Conservation (phyloP, 169 alveolate species). For the Sarcocystis neurona region DNA sequence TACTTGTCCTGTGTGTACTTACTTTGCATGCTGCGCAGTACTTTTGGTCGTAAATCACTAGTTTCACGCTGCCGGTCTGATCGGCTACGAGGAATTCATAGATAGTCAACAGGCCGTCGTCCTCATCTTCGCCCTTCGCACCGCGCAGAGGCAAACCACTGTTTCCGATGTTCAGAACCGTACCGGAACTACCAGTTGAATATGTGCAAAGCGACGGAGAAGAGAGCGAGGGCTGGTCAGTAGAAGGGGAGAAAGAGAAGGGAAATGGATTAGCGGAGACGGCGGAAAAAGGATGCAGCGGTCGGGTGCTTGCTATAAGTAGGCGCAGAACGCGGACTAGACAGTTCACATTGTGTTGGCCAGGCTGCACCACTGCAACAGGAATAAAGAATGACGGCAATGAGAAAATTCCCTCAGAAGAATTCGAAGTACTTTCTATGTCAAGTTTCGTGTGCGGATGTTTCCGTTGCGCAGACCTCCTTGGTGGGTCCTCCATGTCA, state of each 20-base stretch:
- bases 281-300: not conserved
- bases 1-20: not conserved
- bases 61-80: not conserved
- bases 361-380: not conserved
- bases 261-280: not conserved
- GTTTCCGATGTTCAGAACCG: not conserved
- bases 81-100: not conserved
- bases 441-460: not conserved
- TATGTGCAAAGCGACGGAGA: not conserved
- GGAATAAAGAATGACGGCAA: not conserved
- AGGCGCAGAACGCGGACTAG: not conserved
- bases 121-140: too few species aligned
- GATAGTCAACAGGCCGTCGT: not conserved
- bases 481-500: not conserved
- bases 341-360: not conserved
- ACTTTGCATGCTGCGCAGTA: conserved; percentile 18
- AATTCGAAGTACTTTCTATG: not conserved
- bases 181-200: not conserved
- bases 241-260: not conserved
- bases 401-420: not conserved
- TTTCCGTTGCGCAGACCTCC: not conserved
- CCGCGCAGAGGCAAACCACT: not conserved
- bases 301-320: not conserved
- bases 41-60: not conserved
- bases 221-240: not conserved